phyloP scores from a whole-genome alignment of 73 alveolate genomes.

The Diophrys appendiculata region DNA sequence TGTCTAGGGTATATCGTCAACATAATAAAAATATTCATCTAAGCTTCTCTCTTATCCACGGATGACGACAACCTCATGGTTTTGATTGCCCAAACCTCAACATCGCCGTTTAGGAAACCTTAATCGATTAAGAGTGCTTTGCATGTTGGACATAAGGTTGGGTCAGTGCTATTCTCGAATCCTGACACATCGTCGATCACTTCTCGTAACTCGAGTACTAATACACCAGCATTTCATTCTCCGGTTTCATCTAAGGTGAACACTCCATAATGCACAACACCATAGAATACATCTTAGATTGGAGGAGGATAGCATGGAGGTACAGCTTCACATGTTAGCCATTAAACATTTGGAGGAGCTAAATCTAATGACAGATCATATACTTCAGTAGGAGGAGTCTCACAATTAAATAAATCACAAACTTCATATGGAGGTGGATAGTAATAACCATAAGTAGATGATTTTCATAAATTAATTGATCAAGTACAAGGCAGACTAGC shows the following conservation, averaged over 20 bases:
- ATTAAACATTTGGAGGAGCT: not conserved
- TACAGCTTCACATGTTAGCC: not conserved
- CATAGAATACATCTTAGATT: conserved; percentile 1
- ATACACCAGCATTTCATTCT: conserved; percentile 59
- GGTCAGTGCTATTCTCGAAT: conserved; percentile 3
- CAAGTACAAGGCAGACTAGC: conserved; percentile 41
- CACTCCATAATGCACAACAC: conserved; percentile 52
- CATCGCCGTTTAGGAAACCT: conserved; percentile 56
- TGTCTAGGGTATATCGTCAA: conserved; percentile 42
- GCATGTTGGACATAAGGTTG: conserved; percentile 13
- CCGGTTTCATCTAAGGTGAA: conserved; percentile 39
- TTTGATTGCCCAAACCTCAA: conserved; percentile 48
- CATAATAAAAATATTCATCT: conserved; percentile 47
- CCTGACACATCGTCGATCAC: conserved; percentile 26
- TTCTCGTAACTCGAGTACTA: conserved; percentile 38
- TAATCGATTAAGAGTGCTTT: conserved; percentile 21
- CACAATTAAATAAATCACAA: conserved; percentile 8
- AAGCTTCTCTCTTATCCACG: conserved; percentile 50
- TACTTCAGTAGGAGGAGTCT: not conserved
- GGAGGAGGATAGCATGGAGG: not conserved
- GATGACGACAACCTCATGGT: conserved; percentile 56
- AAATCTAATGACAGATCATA: not conserved
- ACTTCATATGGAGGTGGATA: conserved; percentile 7
- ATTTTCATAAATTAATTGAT: conserved; percentile 57
- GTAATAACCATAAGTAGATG: conserved; percentile 41